Evolutionary conservation across 2,329 filamentous ascomycete genomes (phyloP), one percentile per base, ranked within the genome.

Genomic region (Mycosphaerelloides madeirae): DNA sequence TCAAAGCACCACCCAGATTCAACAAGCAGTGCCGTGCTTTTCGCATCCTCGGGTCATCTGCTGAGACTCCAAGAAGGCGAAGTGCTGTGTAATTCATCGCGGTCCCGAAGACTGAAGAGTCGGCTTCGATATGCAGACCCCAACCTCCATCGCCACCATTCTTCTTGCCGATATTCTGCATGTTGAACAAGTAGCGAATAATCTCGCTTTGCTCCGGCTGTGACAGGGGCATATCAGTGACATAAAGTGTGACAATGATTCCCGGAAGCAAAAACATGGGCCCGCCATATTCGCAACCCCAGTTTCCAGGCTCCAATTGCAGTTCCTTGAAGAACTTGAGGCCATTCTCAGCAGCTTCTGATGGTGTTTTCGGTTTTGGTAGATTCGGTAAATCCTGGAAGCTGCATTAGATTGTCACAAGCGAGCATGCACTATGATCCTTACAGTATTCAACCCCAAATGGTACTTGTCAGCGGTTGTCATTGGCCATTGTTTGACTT

Each of bases 281-380:
- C 0, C 93, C 93, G 43, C 93, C 93, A 70, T 98, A 98, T 65
- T 98, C 93, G 70, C 91, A 97, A 4, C 77, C 93, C 93, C 93
- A 98, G 62, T 96, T 87, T 4, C 93, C 93, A 1, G 87, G 84
- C 12, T 84, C 81, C 1, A 96, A 76, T 65, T 98, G 93, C 18
- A 97, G 78, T 52, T 91, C 79, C 45, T 90, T 86, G 71, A 94
- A 95, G 73, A 95, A 97, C 3, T 79, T 73, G 42, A 97, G 76
- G 29, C 85, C 89, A 69, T 98, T 98, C 48, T 77, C 74, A 3
- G 87, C 88, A 3, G 87, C 75, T 53, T 93, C 80, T 44, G 93
- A 74, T 4, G 91, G 84, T 3, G 75, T 89, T 49, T 80, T 79
- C 3, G 91, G 75, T 46, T 76, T 71, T 16, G 83, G 80, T 0